Evolutionary conservation across 2,329 filamentous ascomycete species (phyloP), one percentile per base, ranked within the genome.

Genomic region (Fusarium sp.): DNA sequence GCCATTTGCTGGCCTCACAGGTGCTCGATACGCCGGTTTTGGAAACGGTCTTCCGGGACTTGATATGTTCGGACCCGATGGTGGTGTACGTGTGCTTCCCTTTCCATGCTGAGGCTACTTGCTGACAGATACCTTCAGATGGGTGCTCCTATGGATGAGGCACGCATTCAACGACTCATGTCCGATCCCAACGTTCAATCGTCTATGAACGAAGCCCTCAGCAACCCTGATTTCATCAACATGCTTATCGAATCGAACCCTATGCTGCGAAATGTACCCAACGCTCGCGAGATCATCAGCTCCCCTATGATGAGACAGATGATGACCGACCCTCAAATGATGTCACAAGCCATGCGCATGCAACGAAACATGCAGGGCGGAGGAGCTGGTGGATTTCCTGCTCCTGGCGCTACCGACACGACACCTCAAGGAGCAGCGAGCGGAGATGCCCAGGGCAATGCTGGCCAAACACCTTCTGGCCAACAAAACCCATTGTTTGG

Each of bases 191-290:
- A 93, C 77, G 90, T 97, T 59, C 89, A 93, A 69, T 91, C 93
- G 71, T 90, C 91, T 58, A 92, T 99, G 88, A 97, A 96, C 80
- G 95, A 98, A 81, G 93, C 94, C 37, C 91, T 99, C 79, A 93
- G 94, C 80, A 98, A 98, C 81, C 95, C 96, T n/a, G 88, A 90
- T 19, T 92, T 99, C 74, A 88, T 98, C 77, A 93, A 98, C 77
- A 93, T 97, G 88, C 93, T 98, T 87, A 94, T 99, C 74, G 89
- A 96, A 74, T 89, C 91, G 76, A 97, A 97, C 77, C 96, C 96
- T 4, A 91, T 93, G 86, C 84, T 94, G 19, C 88, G 90, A 74
- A 86, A 89, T 64, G 88, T 92, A 79, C 92, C 92, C 42, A 88
- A 91, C 64, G 92, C 93, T 23, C 89, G 94, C 73, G 89, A 97